These are phyloP conservation scores for Xylariaceae sp. DNA, from an alignment of 2,329 filamentous ascomycete genomes.

Conservation along the genomic window DNA sequence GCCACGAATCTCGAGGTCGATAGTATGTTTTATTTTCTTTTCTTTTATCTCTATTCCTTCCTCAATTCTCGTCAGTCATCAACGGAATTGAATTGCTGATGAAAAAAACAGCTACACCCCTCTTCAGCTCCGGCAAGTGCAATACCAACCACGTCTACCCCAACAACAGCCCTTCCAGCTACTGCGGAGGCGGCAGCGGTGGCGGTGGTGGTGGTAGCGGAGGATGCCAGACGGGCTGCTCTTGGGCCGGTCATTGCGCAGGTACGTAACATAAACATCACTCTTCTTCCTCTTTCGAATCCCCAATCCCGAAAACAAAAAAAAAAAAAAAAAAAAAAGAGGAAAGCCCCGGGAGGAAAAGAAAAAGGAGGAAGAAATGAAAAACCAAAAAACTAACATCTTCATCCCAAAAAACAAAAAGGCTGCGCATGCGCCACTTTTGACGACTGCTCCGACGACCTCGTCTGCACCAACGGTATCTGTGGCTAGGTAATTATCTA, in stretches of 20 bases:
- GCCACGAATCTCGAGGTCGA: slow-evolving; percentile 28
- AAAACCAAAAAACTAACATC: neutral
- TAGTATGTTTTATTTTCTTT: slow-evolving; percentile 21
- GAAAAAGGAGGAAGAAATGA: neutral
- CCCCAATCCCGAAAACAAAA: too few relatives aligned
- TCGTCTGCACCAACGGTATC: slow-evolving; percentile 15
- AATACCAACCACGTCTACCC: slow-evolving; percentile 21
- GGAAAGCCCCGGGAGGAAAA: too few relatives aligned
- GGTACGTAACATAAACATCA: slow-evolving; percentile 5
- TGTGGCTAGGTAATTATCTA: slow-evolving; percentile 13
- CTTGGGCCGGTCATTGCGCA: slow-evolving; percentile 18
- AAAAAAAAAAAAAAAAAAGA: too few relatives aligned
- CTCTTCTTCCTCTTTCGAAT: neutral
- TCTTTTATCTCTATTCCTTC: neutral
- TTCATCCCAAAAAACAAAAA: slow-evolving; percentile 2
- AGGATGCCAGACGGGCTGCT: slow-evolving; percentile 18
- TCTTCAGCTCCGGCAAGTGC: slow-evolving; percentile 20
- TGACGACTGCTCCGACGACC: slow-evolving; percentile 19
- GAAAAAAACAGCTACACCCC: slow-evolving; percentile 18
- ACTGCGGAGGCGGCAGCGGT: slow-evolving; percentile 15
- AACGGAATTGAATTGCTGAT: slow-evolving; percentile 4
- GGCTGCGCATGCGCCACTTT: slow-evolving; percentile 17
- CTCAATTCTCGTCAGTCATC: neutral
- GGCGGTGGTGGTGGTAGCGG: neutral
- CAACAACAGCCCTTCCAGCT: slow-evolving; percentile 14